phyloP scores from a whole-genome alignment of 1,139 yeast genomes.

The Kodamaea derodonti region DNA sequence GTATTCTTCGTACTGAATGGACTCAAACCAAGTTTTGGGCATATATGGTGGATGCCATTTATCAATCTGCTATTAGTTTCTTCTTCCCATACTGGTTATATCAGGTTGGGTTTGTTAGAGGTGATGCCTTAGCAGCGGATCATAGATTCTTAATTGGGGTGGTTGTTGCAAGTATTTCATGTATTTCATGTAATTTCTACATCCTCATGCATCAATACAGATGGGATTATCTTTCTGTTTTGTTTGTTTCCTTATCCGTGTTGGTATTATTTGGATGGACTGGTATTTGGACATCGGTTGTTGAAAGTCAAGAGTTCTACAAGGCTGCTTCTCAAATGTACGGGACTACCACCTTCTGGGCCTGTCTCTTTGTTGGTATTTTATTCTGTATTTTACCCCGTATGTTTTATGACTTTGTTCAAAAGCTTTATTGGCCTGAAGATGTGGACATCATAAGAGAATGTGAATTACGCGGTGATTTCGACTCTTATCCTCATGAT shows the following conservation, averaged over 20 bases:
- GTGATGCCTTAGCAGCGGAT: slow-evolving; percentile 64
- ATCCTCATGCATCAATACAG: slow-evolving; percentile 78
- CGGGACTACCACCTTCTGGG: slow-evolving; percentile 79
- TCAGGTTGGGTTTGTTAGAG: slow-evolving; percentile 52
- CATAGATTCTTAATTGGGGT: slow-evolving; percentile 88
- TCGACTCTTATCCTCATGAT: slow-evolving; percentile 51
- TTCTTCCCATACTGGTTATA: slow-evolving; percentile 81
- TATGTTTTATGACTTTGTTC: slow-evolving; percentile 59
- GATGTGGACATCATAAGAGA: slow-evolving; percentile 89
- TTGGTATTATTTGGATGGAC: slow-evolving; percentile 80
- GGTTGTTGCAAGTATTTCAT: slow-evolving; percentile 73
- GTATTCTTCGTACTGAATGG: slow-evolving; percentile 83
- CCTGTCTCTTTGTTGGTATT: slow-evolving; percentile 68
- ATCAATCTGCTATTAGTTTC: slow-evolving; percentile 81
- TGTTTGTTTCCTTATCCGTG: slow-evolving; percentile 62
- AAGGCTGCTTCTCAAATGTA: slow-evolving; percentile 72
- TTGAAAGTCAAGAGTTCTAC: slow-evolving; percentile 65
- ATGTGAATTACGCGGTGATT: slow-evolving; percentile 58
- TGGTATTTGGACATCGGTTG: slow-evolving; percentile 73
- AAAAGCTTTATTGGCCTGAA: slow-evolving; percentile 61
- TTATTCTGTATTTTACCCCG: slow-evolving; percentile 75
- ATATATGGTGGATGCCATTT: slow-evolving; percentile 84
- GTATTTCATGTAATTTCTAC: slow-evolving; percentile 75
- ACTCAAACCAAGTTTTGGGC: slow-evolving; percentile 72
- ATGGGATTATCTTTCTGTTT: slow-evolving; percentile 87